Conservation (phyloP, 495 filamentous ascomycete genomes). For the Podospora didyma region DNA sequence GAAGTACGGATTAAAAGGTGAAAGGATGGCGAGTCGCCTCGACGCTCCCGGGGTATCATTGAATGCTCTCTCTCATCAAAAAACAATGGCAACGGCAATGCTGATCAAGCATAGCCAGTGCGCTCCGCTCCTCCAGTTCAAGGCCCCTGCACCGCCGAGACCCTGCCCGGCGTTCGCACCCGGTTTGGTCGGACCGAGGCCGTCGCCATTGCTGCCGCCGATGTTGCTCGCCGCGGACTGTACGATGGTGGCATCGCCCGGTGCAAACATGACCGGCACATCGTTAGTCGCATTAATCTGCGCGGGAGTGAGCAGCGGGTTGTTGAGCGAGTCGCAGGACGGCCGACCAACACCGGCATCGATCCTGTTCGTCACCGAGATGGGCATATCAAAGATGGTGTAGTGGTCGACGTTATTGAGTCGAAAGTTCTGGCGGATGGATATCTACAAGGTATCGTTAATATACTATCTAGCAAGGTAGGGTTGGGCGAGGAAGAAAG, state of each 20-base stretch:
- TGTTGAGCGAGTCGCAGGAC: slow-evolving; percentile 43
- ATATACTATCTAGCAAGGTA: too few relatives aligned
- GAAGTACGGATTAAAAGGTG: not conserved
- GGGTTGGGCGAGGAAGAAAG: too few relatives aligned
- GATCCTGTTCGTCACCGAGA: slow-evolving; percentile 63
- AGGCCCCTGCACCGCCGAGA: slow-evolving; percentile 24
- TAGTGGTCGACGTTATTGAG: slow-evolving; percentile 59
- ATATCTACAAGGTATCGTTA: slow-evolving; percentile 42
- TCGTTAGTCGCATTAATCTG: slow-evolving; percentile 32
- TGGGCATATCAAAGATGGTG: slow-evolving; percentile 65
- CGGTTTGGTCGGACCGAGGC: slow-evolving; percentile 27
- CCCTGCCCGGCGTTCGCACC: slow-evolving; percentile 18
- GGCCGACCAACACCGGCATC: slow-evolving; percentile 32
- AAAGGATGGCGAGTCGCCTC: not conserved
- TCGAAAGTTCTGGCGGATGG: slow-evolving; percentile 63
- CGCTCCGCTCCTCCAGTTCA: slow-evolving; percentile 10
- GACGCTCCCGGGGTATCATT: not conserved
- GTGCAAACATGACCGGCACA: slow-evolving; percentile 42
- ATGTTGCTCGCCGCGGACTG: slow-evolving; percentile 18
- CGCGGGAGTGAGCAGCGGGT: slow-evolving; percentile 37
- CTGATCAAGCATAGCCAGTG: slow-evolving; percentile 10
- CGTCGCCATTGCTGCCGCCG: slow-evolving; percentile 17
- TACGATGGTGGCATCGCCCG: slow-evolving; percentile 37
- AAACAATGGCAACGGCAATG: slow-evolving; percentile 13
- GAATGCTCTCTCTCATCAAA: not conserved